Base-by-base conservation (phyloP, 257 asterid genomes). In the Cynanchum wilfordii region DNA sequence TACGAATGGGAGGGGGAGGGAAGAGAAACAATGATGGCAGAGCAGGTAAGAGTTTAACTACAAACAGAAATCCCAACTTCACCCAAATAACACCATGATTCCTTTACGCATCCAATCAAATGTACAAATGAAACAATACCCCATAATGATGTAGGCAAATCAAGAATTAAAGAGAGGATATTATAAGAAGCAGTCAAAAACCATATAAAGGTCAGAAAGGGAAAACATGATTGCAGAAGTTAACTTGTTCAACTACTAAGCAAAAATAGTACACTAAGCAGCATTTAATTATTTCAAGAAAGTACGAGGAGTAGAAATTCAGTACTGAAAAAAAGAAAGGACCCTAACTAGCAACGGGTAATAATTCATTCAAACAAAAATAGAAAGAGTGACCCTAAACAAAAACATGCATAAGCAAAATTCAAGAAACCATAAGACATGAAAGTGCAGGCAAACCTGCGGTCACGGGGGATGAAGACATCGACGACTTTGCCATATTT, bases 401-500 rank as follows among this genome's bases (percentile, higher is more conserved):
- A 29, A 17, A 27, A 8, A 30, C 19, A 29, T 40, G 7, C 40
- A 62, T 16, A n/a, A 16, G 2, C 16, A 62, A 15, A 62, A 60
- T 30, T 5, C 66, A 29, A 27, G 22, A 36, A 51, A 44, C 12
- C 15, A 2, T 10, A 57, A 44, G 22, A 24, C 1, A 6, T 0
- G 3, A 50, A 17, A 7, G 15, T 7, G 16, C 7, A 8, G 47
- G 17, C 15, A 25, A 44, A 84, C 88, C 88, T 82, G 47, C 86
- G 84, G 74, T 84, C 86, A 7, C 88, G 75, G 71, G 88, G 88
- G 25, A 84, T 84, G 68, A 82, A 84, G 51, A 84, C 78, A 76
- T 84, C 88, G 16, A 84, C 85, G 22, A 84, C 84, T 66, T 84
- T 82, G 24, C 88, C 88, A 60, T 78, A 84, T 68, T 82, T 84